Evolutionary conservation across 2,329 filamentous ascomycete species (phyloP).

Genomic region (Ramularia endophylla): DNA sequence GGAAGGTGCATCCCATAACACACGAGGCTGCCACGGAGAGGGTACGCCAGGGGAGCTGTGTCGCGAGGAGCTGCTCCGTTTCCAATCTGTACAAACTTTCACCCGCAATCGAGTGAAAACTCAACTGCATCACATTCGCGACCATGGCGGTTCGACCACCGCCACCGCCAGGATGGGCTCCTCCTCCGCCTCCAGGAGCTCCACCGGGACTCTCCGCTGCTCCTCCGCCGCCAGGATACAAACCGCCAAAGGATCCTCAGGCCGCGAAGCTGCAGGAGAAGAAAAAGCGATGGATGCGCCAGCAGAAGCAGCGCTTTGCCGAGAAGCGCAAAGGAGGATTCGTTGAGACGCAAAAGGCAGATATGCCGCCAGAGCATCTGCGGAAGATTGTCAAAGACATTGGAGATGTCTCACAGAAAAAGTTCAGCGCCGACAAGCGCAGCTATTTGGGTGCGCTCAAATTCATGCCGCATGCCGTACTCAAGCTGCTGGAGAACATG

Average conservation of each 20-base stretch:
- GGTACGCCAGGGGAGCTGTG: no score
- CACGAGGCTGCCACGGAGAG: conserved; percentile 1
- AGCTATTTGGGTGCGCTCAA: conserved; percentile 96
- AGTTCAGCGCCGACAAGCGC: conserved; percentile 97
- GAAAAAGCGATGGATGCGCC: conserved; percentile 97
- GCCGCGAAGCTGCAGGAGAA: conserved; percentile 95
- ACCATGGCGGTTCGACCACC: conserved; percentile 57
- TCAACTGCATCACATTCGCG: conserved; percentile 7
- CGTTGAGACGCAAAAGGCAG: conserved; percentile 95
- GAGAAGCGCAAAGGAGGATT: conserved; percentile 97
- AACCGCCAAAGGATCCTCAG: conserved; percentile 72
- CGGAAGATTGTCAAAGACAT: conserved; percentile 99
- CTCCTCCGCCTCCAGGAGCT: conserved; percentile 39
- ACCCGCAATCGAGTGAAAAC: neutral
- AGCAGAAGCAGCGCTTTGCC: conserved; percentile 85
- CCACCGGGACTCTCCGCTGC: conserved; percentile 47
- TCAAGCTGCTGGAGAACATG: conserved; percentile 99
- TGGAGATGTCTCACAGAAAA: conserved; percentile 98
- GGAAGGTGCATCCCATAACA: neutral
- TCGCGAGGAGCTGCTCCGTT: no score
- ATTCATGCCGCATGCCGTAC: conserved; percentile 97
- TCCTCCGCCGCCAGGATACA: conserved; percentile 81
- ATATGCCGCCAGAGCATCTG: conserved; percentile 97
- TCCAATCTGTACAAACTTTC: no score
- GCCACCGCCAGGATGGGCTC: conserved; percentile 60